phyloP scores from a whole-genome alignment of 75 land plant genomes.

The Gnetum montanum region DNA sequence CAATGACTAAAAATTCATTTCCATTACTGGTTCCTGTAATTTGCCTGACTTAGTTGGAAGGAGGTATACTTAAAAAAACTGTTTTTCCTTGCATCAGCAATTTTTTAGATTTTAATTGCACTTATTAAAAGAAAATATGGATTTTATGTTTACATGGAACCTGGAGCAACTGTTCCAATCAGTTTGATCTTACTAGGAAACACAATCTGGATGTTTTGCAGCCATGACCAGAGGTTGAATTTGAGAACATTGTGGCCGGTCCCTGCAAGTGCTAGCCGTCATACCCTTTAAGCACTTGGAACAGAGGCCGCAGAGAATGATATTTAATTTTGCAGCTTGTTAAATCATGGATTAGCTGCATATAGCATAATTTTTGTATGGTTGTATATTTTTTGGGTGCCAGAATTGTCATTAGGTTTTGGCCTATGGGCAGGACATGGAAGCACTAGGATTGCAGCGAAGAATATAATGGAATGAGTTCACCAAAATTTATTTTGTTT shows the following conservation, averaged over 20 bases:
- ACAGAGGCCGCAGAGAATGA: neutral
- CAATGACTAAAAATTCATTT: neutral
- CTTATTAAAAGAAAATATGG: slow-evolving; percentile 2
- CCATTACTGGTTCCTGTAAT: neutral
- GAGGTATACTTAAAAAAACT: slow-evolving; percentile 5
- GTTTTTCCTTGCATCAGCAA: neutral
- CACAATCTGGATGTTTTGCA: slow-evolving; percentile 2
- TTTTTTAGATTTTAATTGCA: neutral
- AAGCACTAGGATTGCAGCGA: too few species aligned
- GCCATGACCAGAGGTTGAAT: neutral
- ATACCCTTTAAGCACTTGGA: neutral
- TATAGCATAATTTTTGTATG: too few species aligned
- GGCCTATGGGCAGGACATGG: too few species aligned
- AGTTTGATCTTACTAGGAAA: neutral
- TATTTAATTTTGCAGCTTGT: neutral
- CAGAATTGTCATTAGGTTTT: too few species aligned
- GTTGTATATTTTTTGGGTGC: too few species aligned
- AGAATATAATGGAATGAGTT: too few species aligned
- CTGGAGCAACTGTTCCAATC: neutral
- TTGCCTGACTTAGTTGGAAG: neutral
- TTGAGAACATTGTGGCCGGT: neutral
- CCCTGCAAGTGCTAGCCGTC: neutral
- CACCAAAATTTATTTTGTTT: too few species aligned
- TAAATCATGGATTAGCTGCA: too few species aligned
- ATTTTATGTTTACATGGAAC: too few species aligned